A percentile compares a stretch with the other conserved stretches of the same genome.
phyloP scores from a whole-genome alignment of 1,284 basidiomycete genomes.

The Trametes sp. region DNA sequence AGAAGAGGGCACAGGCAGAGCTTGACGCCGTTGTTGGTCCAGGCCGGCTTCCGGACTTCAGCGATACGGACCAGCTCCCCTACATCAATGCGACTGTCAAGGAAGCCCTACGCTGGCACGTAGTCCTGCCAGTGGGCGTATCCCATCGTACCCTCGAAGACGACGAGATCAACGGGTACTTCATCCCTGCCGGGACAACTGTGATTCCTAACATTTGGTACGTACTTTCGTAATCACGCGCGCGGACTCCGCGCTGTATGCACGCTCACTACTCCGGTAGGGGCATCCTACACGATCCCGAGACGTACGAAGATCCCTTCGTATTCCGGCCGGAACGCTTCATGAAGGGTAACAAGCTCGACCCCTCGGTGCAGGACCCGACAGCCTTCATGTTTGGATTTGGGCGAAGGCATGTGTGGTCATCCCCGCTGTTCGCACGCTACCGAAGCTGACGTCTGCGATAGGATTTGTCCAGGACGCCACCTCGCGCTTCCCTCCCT shows the following conservation, averaged over 20 bases:
- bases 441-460: background rate
- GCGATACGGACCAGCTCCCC: slow-evolving; percentile 34
- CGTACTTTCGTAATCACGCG: background rate
- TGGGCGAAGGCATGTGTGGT: slow-evolving; percentile 43
- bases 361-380: slow-evolving; percentile 38
- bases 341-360: slow-evolving; percentile 41
- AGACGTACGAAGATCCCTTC: slow-evolving; percentile 36
- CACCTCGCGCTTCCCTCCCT: slow-evolving; percentile 19
- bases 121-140: slow-evolving; percentile 24
- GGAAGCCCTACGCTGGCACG: slow-evolving; percentile 38
- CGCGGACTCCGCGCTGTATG: too few species aligned
- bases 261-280: slow-evolving; percentile 28
- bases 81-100: slow-evolving; percentile 40
- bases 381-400: slow-evolving; percentile 42
- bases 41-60: slow-evolving; percentile 35
- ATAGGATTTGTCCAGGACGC: slow-evolving; percentile 25
- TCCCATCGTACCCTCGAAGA: slow-evolving; percentile 30
- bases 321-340: slow-evolving; percentile 40
- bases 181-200: slow-evolving; percentile 30
- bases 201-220: slow-evolving; percentile 32
- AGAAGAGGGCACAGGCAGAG: slow-evolving; percentile 39
- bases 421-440: too few species aligned
- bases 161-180: slow-evolving; percentile 32
- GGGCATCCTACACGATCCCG: slow-evolving; percentile 39
- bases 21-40: slow-evolving; percentile 36